These are phyloP conservation scores for Penicillium polonicum DNA, from an alignment of 2,329 filamentous ascomycete species.

Conservation along the genomic window DNA sequence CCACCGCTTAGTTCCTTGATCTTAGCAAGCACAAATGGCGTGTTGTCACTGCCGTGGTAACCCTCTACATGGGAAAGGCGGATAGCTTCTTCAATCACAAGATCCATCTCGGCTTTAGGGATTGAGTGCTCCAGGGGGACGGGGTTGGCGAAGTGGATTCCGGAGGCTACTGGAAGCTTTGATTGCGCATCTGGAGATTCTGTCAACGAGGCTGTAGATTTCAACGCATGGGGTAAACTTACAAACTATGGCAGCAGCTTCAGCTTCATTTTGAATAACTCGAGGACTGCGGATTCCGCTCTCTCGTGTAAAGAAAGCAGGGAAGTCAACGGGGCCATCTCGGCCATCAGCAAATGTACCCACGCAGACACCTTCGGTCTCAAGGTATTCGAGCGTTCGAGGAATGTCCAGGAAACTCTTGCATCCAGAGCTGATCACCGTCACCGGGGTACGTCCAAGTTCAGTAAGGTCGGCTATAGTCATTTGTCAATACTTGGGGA, in stretches of 20 bases:
- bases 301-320: slow-evolving; percentile 87
- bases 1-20: slow-evolving; percentile 76
- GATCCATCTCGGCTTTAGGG: slow-evolving; percentile 67
- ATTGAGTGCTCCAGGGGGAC: slow-evolving; percentile 71
- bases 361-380: slow-evolving; percentile 72
- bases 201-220: not conserved
- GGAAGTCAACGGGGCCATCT: slow-evolving; percentile 72
- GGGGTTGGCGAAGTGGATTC: slow-evolving; percentile 85
- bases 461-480: slow-evolving; percentile 79
- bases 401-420: slow-evolving; percentile 96
- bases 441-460: slow-evolving; percentile 82
- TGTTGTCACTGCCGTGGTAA: slow-evolving; percentile 72
- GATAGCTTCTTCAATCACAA: slow-evolving; percentile 67
- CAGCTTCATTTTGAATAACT: slow-evolving; percentile 69
- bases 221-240: slow-evolving; percentile 31
- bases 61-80: slow-evolving; percentile 64
- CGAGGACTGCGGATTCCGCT: slow-evolving; percentile 79
- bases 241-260: slow-evolving; percentile 87
- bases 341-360: slow-evolving; percentile 87
- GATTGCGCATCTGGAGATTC: slow-evolving; percentile 64
- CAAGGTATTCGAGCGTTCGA: slow-evolving; percentile 77
- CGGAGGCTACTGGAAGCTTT: slow-evolving; percentile 69
- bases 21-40: slow-evolving; percentile 75
- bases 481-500: slow-evolving; percentile 3
- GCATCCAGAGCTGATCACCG: slow-evolving; percentile 85